Conservation (phyloP, 2,329 filamentous ascomycete species). For the Akanthomyces lecanii region DNA sequence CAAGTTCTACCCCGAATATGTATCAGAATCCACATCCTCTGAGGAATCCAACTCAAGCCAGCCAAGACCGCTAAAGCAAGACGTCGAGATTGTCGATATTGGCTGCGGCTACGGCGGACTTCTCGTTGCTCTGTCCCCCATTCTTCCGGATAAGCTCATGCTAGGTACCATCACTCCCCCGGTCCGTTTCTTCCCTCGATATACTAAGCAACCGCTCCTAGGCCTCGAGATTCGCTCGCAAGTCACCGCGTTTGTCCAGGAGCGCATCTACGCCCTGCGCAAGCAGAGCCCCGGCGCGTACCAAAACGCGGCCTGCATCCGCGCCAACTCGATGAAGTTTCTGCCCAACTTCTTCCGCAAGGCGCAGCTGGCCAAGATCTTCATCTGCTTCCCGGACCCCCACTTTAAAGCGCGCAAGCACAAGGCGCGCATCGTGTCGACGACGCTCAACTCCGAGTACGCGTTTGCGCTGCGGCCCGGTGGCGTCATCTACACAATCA, state of each 20-base stretch:
- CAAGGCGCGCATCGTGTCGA: conserved; percentile 90
- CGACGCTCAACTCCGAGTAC: conserved; percentile 87
- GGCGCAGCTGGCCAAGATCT: conserved; percentile 80
- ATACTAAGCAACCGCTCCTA: conserved; percentile 28
- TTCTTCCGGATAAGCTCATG: conserved; percentile 76
- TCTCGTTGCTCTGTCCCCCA: conserved; percentile 76
- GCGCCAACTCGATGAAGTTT: conserved; percentile 98
- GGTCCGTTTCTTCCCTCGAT: no score
- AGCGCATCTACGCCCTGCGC: conserved; percentile 79
- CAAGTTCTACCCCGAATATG: conserved; percentile 72
- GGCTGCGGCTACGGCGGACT: conserved; percentile 95
- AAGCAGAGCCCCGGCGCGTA: conserved; percentile 56
- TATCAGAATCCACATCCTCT: conserved; percentile 34
- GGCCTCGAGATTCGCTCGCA: conserved; percentile 90
- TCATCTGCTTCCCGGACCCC: conserved; percentile 97
- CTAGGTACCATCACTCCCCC: conserved; percentile 52
- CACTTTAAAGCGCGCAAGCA: conserved; percentile 98
- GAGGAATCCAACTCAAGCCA: conserved; percentile 24
- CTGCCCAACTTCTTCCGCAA: conserved; percentile 94
- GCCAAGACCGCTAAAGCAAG: conserved; percentile 41
- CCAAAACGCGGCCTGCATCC: conserved; percentile 83
- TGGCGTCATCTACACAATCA: conserved; percentile 91
- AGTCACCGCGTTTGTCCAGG: conserved; percentile 86
- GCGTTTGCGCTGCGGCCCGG: conserved; percentile 80
- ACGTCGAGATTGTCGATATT: conserved; percentile 92